These are phyloP conservation scores for Crithidia bombi DNA, from an alignment of 208 protist genomes.

Conservation along the genomic window DNA sequence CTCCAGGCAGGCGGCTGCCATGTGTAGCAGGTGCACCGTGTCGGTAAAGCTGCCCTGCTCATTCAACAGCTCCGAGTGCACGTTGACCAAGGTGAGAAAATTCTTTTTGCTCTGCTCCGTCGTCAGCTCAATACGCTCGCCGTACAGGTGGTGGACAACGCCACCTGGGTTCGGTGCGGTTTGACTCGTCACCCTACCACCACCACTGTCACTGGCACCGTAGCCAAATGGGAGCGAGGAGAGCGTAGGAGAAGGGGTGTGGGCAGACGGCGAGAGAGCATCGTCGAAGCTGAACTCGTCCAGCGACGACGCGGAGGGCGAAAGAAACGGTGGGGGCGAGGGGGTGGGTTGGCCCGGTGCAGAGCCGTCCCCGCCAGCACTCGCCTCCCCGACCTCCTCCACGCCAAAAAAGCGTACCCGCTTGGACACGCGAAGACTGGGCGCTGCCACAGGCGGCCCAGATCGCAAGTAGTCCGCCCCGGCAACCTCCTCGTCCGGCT, in stretches of 20 bases:
- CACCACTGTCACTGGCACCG: not conserved
- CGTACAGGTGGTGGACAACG: constrained; percentile 54
- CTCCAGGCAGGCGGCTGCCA: constrained; percentile 66
- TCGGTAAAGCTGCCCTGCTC: constrained; percentile 82
- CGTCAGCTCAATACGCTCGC: constrained; percentile 51
- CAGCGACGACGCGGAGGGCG: not conserved
- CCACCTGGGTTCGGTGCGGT: not conserved
- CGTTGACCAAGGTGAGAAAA: constrained; percentile 89
- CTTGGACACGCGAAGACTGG: constrained; percentile 40
- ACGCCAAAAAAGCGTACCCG: constrained; percentile 74
- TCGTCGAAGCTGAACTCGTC: constrained; percentile 40
- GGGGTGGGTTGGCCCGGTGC: not conserved
- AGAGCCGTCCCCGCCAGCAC: constrained; percentile 18
- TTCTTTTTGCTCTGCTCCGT: constrained; percentile 57
- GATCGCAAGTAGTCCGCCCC: constrained; percentile 1
- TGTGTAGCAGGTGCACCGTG: constrained; percentile 71
- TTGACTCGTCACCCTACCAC: not conserved
- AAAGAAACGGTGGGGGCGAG: not conserved
- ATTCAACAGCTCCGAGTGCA: constrained; percentile 87
- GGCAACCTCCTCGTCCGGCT: not conserved
- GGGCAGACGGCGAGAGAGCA: constrained; percentile 9
- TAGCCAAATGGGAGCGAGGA: not conserved
- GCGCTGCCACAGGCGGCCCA: not conserved
- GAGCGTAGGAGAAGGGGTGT: not conserved
- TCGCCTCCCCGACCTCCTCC: constrained; percentile 27